Base-by-base conservation (phyloP, 306 rosid genomes). In the Prunus campanulata region DNA sequence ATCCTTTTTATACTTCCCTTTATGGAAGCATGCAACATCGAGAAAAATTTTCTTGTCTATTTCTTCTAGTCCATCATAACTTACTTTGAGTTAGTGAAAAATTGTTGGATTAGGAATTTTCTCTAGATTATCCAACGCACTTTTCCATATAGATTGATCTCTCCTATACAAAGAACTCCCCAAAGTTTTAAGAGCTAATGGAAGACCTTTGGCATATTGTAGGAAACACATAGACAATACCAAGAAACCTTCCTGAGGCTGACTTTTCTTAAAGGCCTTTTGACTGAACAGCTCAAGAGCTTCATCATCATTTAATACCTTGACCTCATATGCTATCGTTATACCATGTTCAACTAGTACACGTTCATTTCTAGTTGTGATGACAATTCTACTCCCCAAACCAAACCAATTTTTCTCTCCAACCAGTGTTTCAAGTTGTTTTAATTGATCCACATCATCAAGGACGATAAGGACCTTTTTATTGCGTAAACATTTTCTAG, bases 361-460 rank as follows among this genome's bases (percentile, higher is more conserved):
- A 54, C 77, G 78, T 44, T 66, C 19, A 67, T 72, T 48, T 68
- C 84, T 68, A 5, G 76, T 72, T 68, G 85, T 86, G 68, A 86
- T 72, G 8, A 83, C 68, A 2, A 86, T 65, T 77, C 84, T 79
- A 12, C 88, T 87, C 16, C 87, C 87, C 61, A 0, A 1, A 27
- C 39, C 66, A 27, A 61, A 27, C 66, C 42, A 62, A 7, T 77
- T 60, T 75, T 49, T 75, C 46, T 79, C 22, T 48, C 73, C 72
- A 2, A 32, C 78, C 57, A 80, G 64, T 59, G 6, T 70, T 56
- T 82, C 78, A 10, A 84, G 19, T 44, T 87, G 88, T 12, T 55
- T 18, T 70, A 27, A 4, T 32, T 32, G 35, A 4, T 32, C 1
- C 35, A 32, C 85, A 78, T 84, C 68, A 69, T 85, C 74, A 27